Evolutionary conservation across 352 stramenopile species (phyloP).

Genomic region (Elongisporangium undulatum): DNA sequence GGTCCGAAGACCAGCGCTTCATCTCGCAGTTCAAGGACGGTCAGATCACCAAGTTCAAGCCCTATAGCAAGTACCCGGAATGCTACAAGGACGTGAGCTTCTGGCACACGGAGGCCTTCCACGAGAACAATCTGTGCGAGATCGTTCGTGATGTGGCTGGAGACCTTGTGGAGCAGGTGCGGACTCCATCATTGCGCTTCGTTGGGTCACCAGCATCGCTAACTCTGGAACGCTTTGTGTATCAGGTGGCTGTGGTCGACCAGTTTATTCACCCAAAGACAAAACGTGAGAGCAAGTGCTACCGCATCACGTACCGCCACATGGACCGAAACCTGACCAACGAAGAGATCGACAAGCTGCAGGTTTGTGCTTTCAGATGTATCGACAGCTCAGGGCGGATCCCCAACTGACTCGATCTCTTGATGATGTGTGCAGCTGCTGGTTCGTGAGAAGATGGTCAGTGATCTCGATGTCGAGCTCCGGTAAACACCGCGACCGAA

Average conservation of each 20-base stretch:
- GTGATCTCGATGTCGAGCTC: constrained; percentile 87
- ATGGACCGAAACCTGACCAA: constrained; percentile 99
- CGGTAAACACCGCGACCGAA: constrained; percentile 46
- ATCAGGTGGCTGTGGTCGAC: constrained; percentile 88
- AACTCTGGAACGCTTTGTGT: not conserved
- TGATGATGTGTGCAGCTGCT: constrained; percentile 20
- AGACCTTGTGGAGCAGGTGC: constrained; percentile 96
- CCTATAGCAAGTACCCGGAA: constrained; percentile 98
- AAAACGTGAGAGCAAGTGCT: constrained; percentile 94
- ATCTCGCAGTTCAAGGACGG: constrained; percentile 91
- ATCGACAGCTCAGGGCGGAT: not conserved
- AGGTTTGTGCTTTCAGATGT: constrained; percentile 48
- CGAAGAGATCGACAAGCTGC: constrained; percentile 97
- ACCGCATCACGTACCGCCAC: constrained; percentile 97
- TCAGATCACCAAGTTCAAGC: constrained; percentile 95
- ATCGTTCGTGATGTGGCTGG: constrained; percentile 94
- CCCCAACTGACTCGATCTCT: not conserved
- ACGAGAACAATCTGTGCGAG: constrained; percentile 98
- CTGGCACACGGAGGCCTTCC: constrained; percentile 89
- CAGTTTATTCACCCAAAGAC: constrained; percentile 98
- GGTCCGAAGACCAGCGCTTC: constrained; percentile 94
- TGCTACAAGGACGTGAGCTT: constrained; percentile 99
- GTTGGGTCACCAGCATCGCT: not conserved
- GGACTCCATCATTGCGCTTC: not conserved
- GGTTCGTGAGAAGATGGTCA: constrained; percentile 75